A percentile compares a stretch with the other conserved stretches of the same genome.
These are phyloP conservation scores for Chloris gayana DNA, from an alignment of 176 grass and related monocot species.

Conservation along the genomic window DNA sequence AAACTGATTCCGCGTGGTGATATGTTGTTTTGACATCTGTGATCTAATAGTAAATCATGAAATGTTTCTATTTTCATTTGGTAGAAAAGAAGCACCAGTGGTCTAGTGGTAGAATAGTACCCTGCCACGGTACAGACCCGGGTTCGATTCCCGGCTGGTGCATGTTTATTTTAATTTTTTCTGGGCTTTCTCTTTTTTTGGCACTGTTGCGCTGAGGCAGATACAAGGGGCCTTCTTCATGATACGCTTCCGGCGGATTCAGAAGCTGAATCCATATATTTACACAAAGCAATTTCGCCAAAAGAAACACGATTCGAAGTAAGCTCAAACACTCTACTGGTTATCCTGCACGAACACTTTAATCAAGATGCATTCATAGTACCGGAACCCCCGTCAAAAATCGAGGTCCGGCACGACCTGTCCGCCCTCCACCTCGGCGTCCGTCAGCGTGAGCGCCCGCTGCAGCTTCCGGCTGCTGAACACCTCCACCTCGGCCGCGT, in stretches of 20 bases:
- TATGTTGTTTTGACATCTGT: no score
- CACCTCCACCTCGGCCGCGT: slow-evolving; percentile 82
- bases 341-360: not conserved
- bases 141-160: slow-evolving; percentile 62
- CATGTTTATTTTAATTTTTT: not conserved
- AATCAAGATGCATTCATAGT: not conserved
- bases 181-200: no score
- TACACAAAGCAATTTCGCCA: not conserved
- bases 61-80: no score
- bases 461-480: slow-evolving; percentile 86
- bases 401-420: slow-evolving; percentile 65
- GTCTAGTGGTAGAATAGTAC: slow-evolving; percentile 84
- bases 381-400: slow-evolving; percentile 32
- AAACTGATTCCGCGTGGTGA: no score
- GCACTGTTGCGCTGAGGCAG: no score
- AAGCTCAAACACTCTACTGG: not conserved
- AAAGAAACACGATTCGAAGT: not conserved
- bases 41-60: no score
- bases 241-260: not conserved
- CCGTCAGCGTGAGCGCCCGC: slow-evolving; percentile 75
- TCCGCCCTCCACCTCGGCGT: slow-evolving; percentile 80
- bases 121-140: slow-evolving; percentile 78
- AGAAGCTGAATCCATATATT: not conserved
- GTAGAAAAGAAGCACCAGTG: slow-evolving; percentile 58
- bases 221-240: no score